Conservation (phyloP, 495 filamentous ascomycete genomes). For the Jackrogersella minutella region DNA sequence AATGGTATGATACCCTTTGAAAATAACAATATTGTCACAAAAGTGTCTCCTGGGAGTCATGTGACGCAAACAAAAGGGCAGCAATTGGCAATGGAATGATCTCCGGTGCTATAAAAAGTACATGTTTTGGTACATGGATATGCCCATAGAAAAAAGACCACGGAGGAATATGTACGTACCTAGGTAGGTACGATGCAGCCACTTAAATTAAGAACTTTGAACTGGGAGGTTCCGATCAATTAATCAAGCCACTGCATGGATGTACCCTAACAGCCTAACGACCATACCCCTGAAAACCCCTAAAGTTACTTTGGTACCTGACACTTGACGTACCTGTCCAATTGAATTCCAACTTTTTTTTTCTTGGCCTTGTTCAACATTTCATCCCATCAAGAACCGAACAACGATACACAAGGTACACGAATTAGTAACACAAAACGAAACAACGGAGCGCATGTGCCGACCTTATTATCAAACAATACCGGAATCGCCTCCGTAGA, state of each 20-base stretch:
- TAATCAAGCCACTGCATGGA: constrained; percentile 3
- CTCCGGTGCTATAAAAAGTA: not conserved
- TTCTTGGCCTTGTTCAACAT: constrained; percentile 1
- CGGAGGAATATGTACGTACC: no score
- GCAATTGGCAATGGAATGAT: not conserved
- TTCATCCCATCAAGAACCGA: not conserved
- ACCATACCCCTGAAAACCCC: constrained; percentile 30
- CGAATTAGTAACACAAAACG: not conserved
- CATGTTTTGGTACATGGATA: no score
- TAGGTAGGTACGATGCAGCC: no score
- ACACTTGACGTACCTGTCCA: constrained; percentile 13
- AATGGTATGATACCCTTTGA: no score
- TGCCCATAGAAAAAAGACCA: no score
- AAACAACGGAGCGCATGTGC: not conserved
- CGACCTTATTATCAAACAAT: constrained; percentile 3
- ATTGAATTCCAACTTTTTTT: constrained; percentile 2
- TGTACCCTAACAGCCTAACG: no score
- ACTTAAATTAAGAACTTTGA: constrained; percentile 24
- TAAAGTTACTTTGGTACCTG: constrained; percentile 20
- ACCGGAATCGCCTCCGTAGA: not conserved
- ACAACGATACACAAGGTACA: not conserved
- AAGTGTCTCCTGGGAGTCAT: not conserved
- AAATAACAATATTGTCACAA: not conserved
- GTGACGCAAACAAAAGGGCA: not conserved
- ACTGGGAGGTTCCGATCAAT: constrained; percentile 12